A percentile compares a stretch with the other conserved stretches of the same genome.
These are phyloP conservation scores for Peziza echinospora DNA, from an alignment of 495 filamentous ascomycete species.

Conservation along the genomic window DNA sequence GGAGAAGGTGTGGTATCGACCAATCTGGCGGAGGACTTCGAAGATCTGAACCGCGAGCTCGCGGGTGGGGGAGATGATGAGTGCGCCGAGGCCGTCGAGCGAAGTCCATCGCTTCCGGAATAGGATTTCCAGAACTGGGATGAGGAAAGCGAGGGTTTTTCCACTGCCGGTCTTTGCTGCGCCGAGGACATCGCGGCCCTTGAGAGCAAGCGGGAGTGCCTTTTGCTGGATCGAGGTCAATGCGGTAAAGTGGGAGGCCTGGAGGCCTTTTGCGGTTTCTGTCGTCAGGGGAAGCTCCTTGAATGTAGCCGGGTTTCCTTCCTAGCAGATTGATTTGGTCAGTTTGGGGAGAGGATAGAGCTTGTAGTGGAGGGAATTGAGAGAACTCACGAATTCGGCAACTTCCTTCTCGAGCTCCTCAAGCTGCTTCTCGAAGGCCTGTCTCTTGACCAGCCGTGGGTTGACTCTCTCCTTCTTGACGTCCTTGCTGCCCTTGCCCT, in stretches of 20 bases:
- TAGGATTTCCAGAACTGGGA: constrained; percentile 87
- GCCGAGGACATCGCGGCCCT: constrained; percentile 75
- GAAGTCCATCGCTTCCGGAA: constrained; percentile 79
- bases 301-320: constrained; percentile 35
- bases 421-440: constrained; percentile 37
- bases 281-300: constrained; percentile 69
- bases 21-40: constrained; percentile 77
- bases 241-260: constrained; percentile 69
- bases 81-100: constrained; percentile 70
- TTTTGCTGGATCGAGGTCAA: constrained; percentile 82
- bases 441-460: constrained; percentile 30
- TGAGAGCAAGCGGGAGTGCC: constrained; percentile 65
- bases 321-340: constrained; percentile 12
- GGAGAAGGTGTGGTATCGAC: constrained; percentile 72
- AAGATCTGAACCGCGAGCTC: constrained; percentile 96
- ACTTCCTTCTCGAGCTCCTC: constrained; percentile 32
- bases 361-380: background rate
- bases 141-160: constrained; percentile 83
- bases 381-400: constrained; percentile 23
- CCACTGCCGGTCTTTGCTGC: constrained; percentile 93
- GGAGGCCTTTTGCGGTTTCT: constrained; percentile 57
- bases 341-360: background rate
- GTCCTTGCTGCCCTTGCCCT: background rate
- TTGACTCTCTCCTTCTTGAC: background rate
- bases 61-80: constrained; percentile 84